Percentiles rank a stretch among this genome's conserved stretches.
These are phyloP conservation scores for Fusarium anthophilum DNA, from an alignment of 2,329 filamentous ascomycete species.

Conservation along the genomic window DNA sequence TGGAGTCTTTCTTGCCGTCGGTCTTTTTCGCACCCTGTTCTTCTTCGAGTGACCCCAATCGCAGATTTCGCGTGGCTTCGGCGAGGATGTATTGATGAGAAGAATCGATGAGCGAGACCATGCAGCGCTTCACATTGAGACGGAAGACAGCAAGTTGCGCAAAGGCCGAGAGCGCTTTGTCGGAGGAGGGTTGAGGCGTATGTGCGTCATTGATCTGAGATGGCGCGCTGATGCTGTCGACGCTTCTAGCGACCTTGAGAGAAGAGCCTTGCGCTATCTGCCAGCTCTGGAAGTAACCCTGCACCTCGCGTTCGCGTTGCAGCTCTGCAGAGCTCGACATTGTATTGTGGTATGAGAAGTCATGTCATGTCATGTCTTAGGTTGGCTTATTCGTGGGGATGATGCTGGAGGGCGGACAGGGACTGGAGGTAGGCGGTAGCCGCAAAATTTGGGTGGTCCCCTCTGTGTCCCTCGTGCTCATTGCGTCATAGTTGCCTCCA, in stretches of 20 bases:
- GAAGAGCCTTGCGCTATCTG: conserved; percentile 46
- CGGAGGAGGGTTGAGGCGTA: conserved; percentile 46
- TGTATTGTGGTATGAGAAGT: conserved; percentile 5
- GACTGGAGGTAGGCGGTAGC: not conserved
- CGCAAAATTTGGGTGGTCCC: conserved; percentile 5
- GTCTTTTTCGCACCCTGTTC: not conserved
- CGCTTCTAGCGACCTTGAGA: conserved; percentile 45
- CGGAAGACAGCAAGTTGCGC: conserved; percentile 62
- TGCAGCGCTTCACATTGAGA: conserved; percentile 56
- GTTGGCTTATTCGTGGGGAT: not conserved
- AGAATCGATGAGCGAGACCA: conserved; percentile 60
- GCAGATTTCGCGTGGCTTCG: conserved; percentile 59
- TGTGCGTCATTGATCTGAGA: conserved; percentile 38
- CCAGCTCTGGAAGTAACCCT: conserved; percentile 46
- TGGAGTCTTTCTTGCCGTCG: not conserved
- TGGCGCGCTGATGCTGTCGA: conserved; percentile 46
- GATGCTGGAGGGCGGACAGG: not conserved
- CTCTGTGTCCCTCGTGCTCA: not conserved
- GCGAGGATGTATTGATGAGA: conserved; percentile 60
- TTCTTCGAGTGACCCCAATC: conserved; percentile 47
- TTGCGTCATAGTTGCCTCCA: conserved; percentile 30
- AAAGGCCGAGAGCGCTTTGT: conserved; percentile 55
- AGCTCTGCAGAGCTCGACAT: conserved; percentile 41
- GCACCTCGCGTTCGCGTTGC: conserved; percentile 47
- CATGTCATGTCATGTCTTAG: conserved; percentile 12